A percentile compares a stretch with the other conserved stretches of the same genome.
These are phyloP conservation scores for Globisporangium nodosum DNA, from an alignment of 352 stramenopile species.

Conservation along the genomic window DNA sequence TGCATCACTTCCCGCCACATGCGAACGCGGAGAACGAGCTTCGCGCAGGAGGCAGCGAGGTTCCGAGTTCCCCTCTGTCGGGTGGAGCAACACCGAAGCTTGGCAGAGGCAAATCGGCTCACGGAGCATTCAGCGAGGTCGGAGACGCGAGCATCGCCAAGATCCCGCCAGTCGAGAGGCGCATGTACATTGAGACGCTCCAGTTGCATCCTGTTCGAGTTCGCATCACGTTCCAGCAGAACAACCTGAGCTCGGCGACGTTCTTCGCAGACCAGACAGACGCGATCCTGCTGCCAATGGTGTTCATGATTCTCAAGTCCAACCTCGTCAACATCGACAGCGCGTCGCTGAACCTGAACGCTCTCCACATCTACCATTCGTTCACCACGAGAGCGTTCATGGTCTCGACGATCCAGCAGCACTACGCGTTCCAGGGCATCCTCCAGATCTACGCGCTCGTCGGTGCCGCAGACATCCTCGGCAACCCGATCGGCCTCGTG, in stretches of 20 bases:
- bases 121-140: neutral
- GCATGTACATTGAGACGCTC: constrained; percentile 84
- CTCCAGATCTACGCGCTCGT: constrained; percentile 78
- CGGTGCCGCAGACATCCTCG: constrained; percentile 76
- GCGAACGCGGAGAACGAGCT: neutral
- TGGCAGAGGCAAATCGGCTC: neutral
- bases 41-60: no score
- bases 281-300: constrained; percentile 42
- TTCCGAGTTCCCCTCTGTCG: neutral
- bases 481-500: constrained; percentile 88
- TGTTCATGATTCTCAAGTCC: constrained; percentile 58
- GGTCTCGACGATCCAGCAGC: constrained; percentile 67
- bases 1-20: constrained; percentile 25
- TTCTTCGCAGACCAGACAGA: constrained; percentile 30
- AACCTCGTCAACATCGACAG: constrained; percentile 76
- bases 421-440: constrained; percentile 77
- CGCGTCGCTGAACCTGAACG: constrained; percentile 74
- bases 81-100: neutral
- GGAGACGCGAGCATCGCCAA: constrained; percentile 11
- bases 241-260: constrained; percentile 35
- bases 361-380: constrained; percentile 74
- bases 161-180: constrained; percentile 34
- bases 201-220: constrained; percentile 78
- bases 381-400: constrained; percentile 72
- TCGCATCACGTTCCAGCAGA: constrained; percentile 72